These are phyloP conservation scores for Amanita pseudoporphyria DNA, from an alignment of 768 basidiomycete genomes.

Conservation along the genomic window DNA sequence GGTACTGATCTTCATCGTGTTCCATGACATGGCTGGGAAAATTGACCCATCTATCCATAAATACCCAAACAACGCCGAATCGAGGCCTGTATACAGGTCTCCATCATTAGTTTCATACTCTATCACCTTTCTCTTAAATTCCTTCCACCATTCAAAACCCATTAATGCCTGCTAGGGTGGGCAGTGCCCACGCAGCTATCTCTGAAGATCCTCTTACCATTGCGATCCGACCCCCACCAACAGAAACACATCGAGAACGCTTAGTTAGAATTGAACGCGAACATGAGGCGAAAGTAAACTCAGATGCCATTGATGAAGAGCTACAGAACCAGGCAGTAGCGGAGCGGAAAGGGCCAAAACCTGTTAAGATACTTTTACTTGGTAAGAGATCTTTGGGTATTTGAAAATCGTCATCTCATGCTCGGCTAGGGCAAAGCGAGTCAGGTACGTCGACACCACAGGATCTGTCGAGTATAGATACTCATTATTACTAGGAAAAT, in stretches of 20 bases:
- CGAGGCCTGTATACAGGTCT: no score
- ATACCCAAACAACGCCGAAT: no score
- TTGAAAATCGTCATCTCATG: neutral
- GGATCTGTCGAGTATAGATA: neutral
- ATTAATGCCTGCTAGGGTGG: neutral
- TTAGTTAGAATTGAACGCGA: conserved; percentile 37
- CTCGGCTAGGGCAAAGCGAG: conserved; percentile 60
- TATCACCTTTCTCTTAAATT: no score
- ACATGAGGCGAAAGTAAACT: conserved; percentile 40
- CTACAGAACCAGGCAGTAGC: conserved; percentile 38
- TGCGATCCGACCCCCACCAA: conserved; percentile 40
- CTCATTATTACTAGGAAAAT: conserved; percentile 45
- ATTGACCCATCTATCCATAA: no score
- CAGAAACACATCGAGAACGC: conserved; percentile 39
- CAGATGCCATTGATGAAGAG: conserved; percentile 58
- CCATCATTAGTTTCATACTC: no score
- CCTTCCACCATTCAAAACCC: neutral
- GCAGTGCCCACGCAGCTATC: neutral
- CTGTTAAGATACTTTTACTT: conserved; percentile 51
- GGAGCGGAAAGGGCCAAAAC: conserved; percentile 36
- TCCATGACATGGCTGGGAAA: no score
- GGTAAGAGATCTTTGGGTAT: conserved; percentile 27
- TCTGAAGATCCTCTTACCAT: conserved; percentile 35
- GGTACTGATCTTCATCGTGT: no score
- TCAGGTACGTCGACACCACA: conserved; percentile 43